Evolutionary conservation across 306 rosid genomes (phyloP).

Genomic region (Malus fusca): DNA sequence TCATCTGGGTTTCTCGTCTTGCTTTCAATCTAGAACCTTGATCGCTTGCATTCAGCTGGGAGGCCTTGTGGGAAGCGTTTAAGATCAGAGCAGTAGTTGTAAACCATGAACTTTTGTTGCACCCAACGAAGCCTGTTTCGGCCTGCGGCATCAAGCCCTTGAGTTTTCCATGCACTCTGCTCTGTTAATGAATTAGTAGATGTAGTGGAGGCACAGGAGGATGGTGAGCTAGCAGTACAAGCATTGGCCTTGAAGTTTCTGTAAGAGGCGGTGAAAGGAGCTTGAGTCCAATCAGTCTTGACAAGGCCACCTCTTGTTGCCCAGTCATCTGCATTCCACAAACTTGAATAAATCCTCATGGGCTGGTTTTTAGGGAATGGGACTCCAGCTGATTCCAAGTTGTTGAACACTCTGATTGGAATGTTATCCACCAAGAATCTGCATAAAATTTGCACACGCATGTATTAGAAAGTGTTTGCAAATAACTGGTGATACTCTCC

Average conservation of each 20-base stretch:
- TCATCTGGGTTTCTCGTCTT: neutral
- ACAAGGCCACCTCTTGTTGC: constrained; percentile 46
- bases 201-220: constrained; percentile 11
- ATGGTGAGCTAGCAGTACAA: constrained; percentile 12
- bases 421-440: constrained; percentile 36
- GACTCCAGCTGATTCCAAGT: constrained; percentile 32
- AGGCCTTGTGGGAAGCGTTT: constrained; percentile 38
- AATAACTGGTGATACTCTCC: neutral
- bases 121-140: constrained; percentile 34
- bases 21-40: neutral
- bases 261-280: constrained; percentile 41
- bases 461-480: neutral
- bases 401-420: constrained; percentile 36
- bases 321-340: constrained; percentile 51
- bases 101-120: constrained; percentile 39
- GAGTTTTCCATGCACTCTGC: constrained; percentile 11
- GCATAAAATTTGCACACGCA: neutral
- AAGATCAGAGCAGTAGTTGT: constrained; percentile 34
- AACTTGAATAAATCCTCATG: constrained; percentile 39
- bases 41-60: constrained; percentile 33
- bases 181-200: neutral
- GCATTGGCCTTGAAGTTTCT: constrained; percentile 33
- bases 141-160: constrained; percentile 27
- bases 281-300: constrained; percentile 46
- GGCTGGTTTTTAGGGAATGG: constrained; percentile 35